These are phyloP conservation scores for Coniella vitis DNA, from an alignment of 2,329 filamentous ascomycete species.

Conservation along the genomic window DNA sequence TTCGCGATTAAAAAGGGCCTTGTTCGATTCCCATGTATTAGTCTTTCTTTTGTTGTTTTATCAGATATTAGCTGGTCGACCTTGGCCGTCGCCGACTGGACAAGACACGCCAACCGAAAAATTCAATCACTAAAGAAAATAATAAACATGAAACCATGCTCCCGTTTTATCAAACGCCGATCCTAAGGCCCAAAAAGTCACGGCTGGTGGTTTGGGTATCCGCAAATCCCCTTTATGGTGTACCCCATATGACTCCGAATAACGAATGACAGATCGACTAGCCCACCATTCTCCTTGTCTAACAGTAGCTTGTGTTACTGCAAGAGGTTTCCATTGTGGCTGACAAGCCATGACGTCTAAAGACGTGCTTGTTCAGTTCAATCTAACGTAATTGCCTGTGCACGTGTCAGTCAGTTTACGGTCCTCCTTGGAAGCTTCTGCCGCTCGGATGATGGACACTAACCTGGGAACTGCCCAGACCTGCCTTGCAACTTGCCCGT, in stretches of 20 bases:
- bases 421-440: neutral
- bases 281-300: neutral
- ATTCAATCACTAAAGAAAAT: too few relatives aligned
- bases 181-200: too few relatives aligned
- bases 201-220: slow-evolving; percentile 9
- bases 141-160: too few relatives aligned
- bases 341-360: neutral
- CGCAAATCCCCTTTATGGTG: slow-evolving; percentile 10
- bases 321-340: neutral
- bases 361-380: slow-evolving; percentile 21
- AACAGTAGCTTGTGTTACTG: neutral
- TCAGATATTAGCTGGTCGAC: too few relatives aligned
- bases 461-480: slow-evolving; percentile 92
- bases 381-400: slow-evolving; percentile 40
- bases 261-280: neutral
- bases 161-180: too few relatives aligned
- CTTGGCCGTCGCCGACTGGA: too few relatives aligned
- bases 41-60: too few relatives aligned
- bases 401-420: neutral
- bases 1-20: too few relatives aligned
- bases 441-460: slow-evolving; percentile 25
- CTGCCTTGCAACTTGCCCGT: slow-evolving; percentile 71
- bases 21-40: too few relatives aligned
- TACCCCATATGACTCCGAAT: slow-evolving; percentile 10
- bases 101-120: too few relatives aligned